Evolutionary conservation across 2,329 filamentous ascomycete species (phyloP), one percentile per base, ranked within the genome.

Genomic region (Aschersonia sp.): DNA sequence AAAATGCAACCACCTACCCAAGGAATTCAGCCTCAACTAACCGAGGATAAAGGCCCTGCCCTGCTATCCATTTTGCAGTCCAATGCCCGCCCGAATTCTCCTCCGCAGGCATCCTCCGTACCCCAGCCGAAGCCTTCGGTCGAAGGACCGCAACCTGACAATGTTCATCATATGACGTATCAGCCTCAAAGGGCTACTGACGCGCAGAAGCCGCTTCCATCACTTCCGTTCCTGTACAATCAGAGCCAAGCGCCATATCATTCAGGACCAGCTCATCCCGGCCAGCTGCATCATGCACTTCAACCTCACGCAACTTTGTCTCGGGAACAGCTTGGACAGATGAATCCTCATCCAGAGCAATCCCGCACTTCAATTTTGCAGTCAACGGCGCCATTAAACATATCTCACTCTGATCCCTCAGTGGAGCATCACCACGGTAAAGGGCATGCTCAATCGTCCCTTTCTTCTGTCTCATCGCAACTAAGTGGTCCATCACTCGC

Each of bases 1-100:
- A 74, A 76, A 52, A 66, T 77, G 45, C 74, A 77, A 49, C 71
- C 73, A 8, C 66, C 71, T 1, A 72, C 69, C 1, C 69, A 76
- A 55, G 70, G 70, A 7, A 50, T 71, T 11, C 71, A 76, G 53
- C 54, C 54, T 30, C 49, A 48, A 41, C 52, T 52, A 22, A 55
- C 58, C 8, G 58, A 67, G 11, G 68, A 73, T 43, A 72, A 74
- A 47, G 74, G 71, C 22, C 71, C 68, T 42, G 68, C 71, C 6
- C 59, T 79, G 2, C 64, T 79, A 47, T 75, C 74, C 5, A 70
- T 79, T 46, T 59, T 79, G 8, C 71, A 76, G 50, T 58, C 58
- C 40, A 62, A 41, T 41, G 14, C 6, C 14, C 40, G 14, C 9
- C 14, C 32, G 32, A 12, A 7, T 41, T 14, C 14, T n/a, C 2